Evolutionary conservation across 1,284 basidiomycete genomes (phyloP).

Genomic region (Ganoderma sp.): DNA sequence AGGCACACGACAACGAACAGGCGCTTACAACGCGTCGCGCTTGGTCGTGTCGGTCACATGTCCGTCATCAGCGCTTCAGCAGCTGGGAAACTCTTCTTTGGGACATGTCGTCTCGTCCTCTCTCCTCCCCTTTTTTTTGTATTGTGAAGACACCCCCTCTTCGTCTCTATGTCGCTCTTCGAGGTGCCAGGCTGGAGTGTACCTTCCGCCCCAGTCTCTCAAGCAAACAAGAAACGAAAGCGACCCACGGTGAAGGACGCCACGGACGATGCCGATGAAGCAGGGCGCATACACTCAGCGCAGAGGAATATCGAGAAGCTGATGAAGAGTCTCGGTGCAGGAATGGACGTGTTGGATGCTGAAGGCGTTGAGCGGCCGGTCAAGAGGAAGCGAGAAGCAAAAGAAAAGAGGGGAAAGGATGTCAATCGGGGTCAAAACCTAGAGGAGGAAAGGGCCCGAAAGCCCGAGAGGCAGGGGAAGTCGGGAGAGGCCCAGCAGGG

Average conservation of each 20-base stretch:
- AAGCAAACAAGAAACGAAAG: slow-evolving; percentile 70
- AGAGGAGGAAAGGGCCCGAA: slow-evolving; percentile 33
- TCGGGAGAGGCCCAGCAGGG: slow-evolving; percentile 42
- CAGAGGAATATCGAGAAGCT: slow-evolving; percentile 81
- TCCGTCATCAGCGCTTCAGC: not conserved
- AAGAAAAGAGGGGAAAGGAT: slow-evolving; percentile 21
- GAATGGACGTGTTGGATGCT: slow-evolving; percentile 23
- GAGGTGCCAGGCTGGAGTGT: slow-evolving; percentile 78
- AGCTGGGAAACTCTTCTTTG: too few relatives aligned
- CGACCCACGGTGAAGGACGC: slow-evolving; percentile 44
- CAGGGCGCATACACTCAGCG: slow-evolving; percentile 51
- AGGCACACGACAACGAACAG: not conserved
- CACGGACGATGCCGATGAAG: slow-evolving; percentile 40
- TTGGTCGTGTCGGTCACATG: slow-evolving; percentile 6
- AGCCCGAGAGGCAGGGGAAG: slow-evolving; percentile 32
- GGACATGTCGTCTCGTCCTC: too few relatives aligned
- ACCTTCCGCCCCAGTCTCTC: slow-evolving; percentile 50
- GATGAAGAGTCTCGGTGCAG: slow-evolving; percentile 61
- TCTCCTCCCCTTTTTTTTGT: too few relatives aligned
- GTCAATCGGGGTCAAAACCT: slow-evolving; percentile 7
- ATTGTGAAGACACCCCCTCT: not conserved
- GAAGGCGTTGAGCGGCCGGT: not conserved
- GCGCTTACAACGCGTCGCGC: slow-evolving; percentile 6
- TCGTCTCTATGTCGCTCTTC: slow-evolving; percentile 58
- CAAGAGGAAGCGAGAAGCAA: slow-evolving; percentile 32